phyloP scores from a whole-genome alignment of 2,329 filamentous ascomycete species.

The Ophiosphaerella narmari region DNA sequence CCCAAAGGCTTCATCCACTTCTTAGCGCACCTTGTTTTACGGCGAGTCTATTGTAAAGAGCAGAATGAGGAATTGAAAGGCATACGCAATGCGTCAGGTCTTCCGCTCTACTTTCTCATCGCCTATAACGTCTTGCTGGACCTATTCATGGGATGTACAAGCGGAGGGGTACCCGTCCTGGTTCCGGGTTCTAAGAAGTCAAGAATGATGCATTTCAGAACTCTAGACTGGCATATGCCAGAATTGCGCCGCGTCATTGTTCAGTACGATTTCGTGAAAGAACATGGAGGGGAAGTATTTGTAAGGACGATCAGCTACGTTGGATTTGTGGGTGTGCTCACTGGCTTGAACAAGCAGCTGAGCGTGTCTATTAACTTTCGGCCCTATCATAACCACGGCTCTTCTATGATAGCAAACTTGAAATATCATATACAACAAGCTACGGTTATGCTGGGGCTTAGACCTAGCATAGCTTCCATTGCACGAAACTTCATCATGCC shows the following conservation, averaged over 20 bases:
- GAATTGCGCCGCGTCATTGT: constrained; percentile 48
- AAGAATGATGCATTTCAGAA: constrained; percentile 61
- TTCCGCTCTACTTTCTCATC: constrained; percentile 65
- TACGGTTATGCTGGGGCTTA: constrained; percentile 59
- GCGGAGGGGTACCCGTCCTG: constrained; percentile 52
- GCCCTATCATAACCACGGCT: constrained; percentile 48
- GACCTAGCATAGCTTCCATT: constrained; percentile 59
- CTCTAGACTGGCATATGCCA: constrained; percentile 56
- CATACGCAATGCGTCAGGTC: constrained; percentile 56
- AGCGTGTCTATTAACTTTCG: constrained; percentile 59
- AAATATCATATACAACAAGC: constrained; percentile 56
- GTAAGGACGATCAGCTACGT: constrained; percentile 57
- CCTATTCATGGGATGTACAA: constrained; percentile 68
- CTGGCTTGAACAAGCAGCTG: constrained; percentile 53
- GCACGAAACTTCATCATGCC: constrained; percentile 53
- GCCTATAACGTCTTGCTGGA: constrained; percentile 68
- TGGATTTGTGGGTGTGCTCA: constrained; percentile 58
- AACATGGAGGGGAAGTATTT: constrained; percentile 44
- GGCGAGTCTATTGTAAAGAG: constrained; percentile 57
- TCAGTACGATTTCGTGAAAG: constrained; percentile 48
- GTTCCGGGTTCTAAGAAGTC: constrained; percentile 16
- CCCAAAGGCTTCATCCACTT: constrained; percentile 16
- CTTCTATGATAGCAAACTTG: too few relatives aligned
- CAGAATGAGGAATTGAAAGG: constrained; percentile 66
- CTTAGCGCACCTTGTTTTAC: constrained; percentile 55